Evolutionary conservation across 441 rosid species (phyloP), one percentile per base, ranked within the genome.

Genomic region (Corymbia calophylla): DNA sequence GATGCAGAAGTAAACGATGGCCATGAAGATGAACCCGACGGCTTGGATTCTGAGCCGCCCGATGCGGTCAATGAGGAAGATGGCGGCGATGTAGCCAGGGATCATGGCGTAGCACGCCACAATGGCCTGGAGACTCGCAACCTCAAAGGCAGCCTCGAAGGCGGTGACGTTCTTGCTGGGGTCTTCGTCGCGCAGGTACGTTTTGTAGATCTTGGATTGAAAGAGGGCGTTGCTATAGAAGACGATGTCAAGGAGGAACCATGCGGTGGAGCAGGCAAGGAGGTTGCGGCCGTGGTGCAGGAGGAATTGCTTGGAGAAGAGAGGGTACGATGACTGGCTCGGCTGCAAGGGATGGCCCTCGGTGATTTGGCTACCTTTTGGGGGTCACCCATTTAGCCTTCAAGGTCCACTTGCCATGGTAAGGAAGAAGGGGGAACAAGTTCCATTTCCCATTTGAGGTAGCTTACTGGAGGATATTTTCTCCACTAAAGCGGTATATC

Each of bases 21-120:
- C 94, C 97, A 97, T 96, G 66, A 90, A 68, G 62, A 94, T 88
- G 68, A 97, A 97, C 0, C 98, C 98, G 82, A 95, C 91, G 51
- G 93, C 55, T 89, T 97, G 98, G 48, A 97, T 96, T 89, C 53
- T 92, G 53, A 94, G 93, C 56, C 97, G 91, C 53, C 98, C 98
- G 1, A 96, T 48, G 15, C 91, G 93, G 84, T 96, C 99, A 14
- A 97, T 96, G 88, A 95, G 92, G 53, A 89, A 91, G 81, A 97
- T 94, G 0, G 95, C 94, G 92, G 94, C 93, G 87, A 92, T 94
- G 91, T 96, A 97, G 1, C 98, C 99, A 0, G 97, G 98, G 92
- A 97, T 94, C 5, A 97, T 93, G 2, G 97, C 91, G 64, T 92
- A 92, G 53, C 93, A 88, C 0, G 98, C 97, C 8, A 95, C 49